Conservation (phyloP, 2,329 filamentous ascomycete species). For the Elsinoe australis region DNA sequence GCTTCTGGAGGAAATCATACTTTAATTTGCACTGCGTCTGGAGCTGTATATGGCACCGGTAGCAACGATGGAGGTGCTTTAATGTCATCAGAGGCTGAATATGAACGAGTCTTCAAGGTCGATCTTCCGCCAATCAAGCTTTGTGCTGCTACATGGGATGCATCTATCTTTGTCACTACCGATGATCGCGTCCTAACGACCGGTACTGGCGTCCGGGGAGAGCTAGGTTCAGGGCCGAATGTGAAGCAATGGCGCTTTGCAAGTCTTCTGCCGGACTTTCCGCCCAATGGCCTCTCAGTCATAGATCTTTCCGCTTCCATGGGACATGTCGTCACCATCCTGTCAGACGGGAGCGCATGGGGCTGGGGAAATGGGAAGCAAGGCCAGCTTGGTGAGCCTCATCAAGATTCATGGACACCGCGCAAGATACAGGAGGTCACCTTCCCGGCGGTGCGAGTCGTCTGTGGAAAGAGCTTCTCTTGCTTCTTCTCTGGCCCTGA, state of each 20-base stretch:
- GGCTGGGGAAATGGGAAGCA: slow-evolving; percentile 87
- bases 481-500: slow-evolving; percentile 53
- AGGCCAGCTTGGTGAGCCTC: slow-evolving; percentile 64
- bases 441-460: slow-evolving; percentile 59
- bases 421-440: slow-evolving; percentile 50
- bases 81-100: background rate
- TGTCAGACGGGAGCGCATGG: slow-evolving; percentile 68
- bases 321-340: slow-evolving; percentile 65
- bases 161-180: slow-evolving; percentile 53
- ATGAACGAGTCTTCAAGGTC: background rate
- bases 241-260: no score
- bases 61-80: slow-evolving; percentile 41
- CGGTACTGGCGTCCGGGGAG: slow-evolving; percentile 62
- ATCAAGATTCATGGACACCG: slow-evolving; percentile 50
- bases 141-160: slow-evolving; percentile 71
- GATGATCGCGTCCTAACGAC: slow-evolving; percentile 52
- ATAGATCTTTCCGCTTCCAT: slow-evolving; percentile 64
- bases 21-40: slow-evolving; percentile 56
- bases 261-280: slow-evolving; percentile 59
- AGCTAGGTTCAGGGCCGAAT: slow-evolving; percentile 55
- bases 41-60: slow-evolving; percentile 59
- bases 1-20: slow-evolving; percentile 80
- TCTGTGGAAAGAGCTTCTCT: slow-evolving; percentile 81
- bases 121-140: slow-evolving; percentile 28
- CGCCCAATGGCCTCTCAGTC: slow-evolving; percentile 52